Conservation (phyloP, 225 moss, liverwort and hornwort genomes). For the Marchantia paleacea region DNA sequence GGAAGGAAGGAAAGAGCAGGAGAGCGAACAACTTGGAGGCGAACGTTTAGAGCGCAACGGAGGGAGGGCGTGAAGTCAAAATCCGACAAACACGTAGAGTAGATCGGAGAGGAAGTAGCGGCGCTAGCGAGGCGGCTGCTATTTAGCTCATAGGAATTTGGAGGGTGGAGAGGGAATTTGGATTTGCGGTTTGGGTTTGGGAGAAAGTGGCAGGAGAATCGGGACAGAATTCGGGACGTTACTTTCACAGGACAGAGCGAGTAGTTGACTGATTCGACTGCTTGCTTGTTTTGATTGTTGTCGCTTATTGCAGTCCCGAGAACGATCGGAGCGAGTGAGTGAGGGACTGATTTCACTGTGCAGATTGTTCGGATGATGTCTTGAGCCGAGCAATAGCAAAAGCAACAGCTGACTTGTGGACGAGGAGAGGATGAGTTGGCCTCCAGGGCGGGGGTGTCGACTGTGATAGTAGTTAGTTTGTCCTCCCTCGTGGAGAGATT, state of each 20-base stretch:
- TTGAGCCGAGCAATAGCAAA: neutral
- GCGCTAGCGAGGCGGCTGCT: neutral
- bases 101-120: neutral
- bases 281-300: neutral
- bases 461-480: neutral
- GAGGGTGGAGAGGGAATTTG: neutral
- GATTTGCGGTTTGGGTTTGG: no score
- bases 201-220: neutral
- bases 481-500: neutral
- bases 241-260: neutral
- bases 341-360: neutral
- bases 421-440: neutral
- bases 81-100: neutral
- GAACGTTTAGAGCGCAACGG: no score
- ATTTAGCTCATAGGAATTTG: neutral
- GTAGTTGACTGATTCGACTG: neutral
- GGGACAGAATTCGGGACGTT: neutral
- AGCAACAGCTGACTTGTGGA: neutral
- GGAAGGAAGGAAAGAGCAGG: neutral
- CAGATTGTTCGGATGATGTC: neutral
- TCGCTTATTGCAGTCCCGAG: no score
- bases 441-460: neutral
- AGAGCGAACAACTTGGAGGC: neutral
- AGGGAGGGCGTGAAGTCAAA: neutral
- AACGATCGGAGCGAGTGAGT: no score